Evolutionary conservation across 2,329 filamentous ascomycete genomes (phyloP).

Genomic region (Cytospora leucostoma): DNA sequence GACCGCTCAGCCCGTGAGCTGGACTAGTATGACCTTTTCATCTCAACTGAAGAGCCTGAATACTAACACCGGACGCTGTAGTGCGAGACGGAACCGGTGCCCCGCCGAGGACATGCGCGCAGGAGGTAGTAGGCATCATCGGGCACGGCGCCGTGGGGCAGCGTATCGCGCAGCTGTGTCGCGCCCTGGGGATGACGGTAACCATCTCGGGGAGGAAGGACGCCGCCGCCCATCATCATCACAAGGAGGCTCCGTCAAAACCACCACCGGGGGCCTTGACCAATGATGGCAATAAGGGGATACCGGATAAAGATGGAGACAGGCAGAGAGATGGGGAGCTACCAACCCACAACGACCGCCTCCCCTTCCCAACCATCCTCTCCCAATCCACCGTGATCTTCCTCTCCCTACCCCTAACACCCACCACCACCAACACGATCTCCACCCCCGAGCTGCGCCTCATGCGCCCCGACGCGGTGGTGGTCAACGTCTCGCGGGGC

Average conservation of each 20-base stretch:
- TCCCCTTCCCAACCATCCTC: conserved; percentile 31
- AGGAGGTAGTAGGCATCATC: conserved; percentile 24
- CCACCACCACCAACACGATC: conserved; percentile 28
- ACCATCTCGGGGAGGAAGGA: conserved; percentile 31
- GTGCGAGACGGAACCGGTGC: conserved; percentile 16
- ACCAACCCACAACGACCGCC: background rate
- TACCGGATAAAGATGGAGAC: no score
- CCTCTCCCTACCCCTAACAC: conserved; percentile 28
- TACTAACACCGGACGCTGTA: background rate
- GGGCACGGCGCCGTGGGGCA: conserved; percentile 29
- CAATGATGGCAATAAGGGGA: no score
- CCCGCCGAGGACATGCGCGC: conserved; percentile 20
- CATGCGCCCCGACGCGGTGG: conserved; percentile 30
- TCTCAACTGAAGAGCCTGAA: no score
- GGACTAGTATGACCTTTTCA: no score
- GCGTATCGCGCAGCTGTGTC: conserved; percentile 30
- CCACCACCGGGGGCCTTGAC: no score
- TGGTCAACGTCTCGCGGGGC: conserved; percentile 33
- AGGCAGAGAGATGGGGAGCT: background rate
- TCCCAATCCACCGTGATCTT: conserved; percentile 30
- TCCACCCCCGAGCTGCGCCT: conserved; percentile 29
- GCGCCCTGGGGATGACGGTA: conserved; percentile 32
- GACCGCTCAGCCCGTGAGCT: no score
- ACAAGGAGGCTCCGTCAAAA: no score
- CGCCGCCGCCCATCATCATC: background rate